Conservation (phyloP, 352 stramenopile species). For the Plasmopara halstedii region DNA sequence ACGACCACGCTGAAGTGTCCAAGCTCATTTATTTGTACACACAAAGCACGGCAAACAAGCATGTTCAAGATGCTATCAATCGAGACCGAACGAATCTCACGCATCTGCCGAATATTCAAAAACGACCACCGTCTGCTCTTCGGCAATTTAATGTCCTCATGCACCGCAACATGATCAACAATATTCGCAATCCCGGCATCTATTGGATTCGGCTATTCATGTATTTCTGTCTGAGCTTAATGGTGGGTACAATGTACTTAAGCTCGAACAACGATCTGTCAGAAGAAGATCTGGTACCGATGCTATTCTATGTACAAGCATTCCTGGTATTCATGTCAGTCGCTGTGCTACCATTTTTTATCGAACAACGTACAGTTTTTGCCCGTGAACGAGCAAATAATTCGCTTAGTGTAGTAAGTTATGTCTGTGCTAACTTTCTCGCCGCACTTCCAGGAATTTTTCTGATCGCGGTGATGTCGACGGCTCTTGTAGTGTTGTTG, state of each 20-base stretch:
- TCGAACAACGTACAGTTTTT: conserved; percentile 73
- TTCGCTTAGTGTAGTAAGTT: conserved; percentile 65
- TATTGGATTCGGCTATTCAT: conserved; percentile 67
- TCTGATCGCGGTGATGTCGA: conserved; percentile 56
- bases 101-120: conserved; percentile 15
- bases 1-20: conserved; percentile 26
- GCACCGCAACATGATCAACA: conserved; percentile 54
- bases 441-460: conserved; percentile 53
- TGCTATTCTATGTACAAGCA: conserved; percentile 83
- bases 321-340: conserved; percentile 89
- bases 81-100: conserved; percentile 15
- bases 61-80: conserved; percentile 6
- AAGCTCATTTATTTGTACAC: conserved; percentile 19
- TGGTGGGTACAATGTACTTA: conserved; percentile 72
- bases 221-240: conserved; percentile 61
- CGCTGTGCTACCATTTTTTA: conserved; percentile 79
- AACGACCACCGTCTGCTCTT: conserved; percentile 16
- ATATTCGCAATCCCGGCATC: conserved; percentile 55
- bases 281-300: conserved; percentile 32
- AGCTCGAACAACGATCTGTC: conserved; percentile 34
- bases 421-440: conserved; percentile 68
- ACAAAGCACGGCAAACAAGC: conserved; percentile 5
- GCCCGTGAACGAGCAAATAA: conserved; percentile 55
- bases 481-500: conserved; percentile 38
- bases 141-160: conserved; percentile 40